Base-by-base conservation (phyloP, 495 filamentous ascomycete genomes). In the Sabuloglossum arenarium region DNA sequence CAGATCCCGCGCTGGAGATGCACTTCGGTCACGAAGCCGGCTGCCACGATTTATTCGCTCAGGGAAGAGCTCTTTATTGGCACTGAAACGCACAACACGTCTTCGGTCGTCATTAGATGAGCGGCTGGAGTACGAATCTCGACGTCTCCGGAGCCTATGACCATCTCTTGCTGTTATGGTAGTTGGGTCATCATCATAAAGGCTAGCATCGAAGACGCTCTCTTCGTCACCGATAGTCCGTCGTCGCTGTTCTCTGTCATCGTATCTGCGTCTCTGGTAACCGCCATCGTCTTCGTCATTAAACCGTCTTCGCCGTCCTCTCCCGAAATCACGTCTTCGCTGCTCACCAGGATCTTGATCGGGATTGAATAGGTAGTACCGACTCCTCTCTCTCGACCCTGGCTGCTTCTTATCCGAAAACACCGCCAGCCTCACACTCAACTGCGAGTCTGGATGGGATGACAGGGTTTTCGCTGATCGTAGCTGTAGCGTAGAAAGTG, bases 341-440 rank as follows among this genome's bases (percentile, higher is more conserved):
- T 79, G 74, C 66, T 93, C 86, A 43, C 82, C 77, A 1, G 85
- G 88, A 62, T 95, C 88, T 62, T 88, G 79, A 59, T 93, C 82
- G 0, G 88, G 88, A 61, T 98, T 81, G 62, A 91, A 75, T 9
- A 94, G 77, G 64, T 97, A 98, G 68, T 88, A 97, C 16, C 87
- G 73, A 66, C 91, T 96, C 31, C 82, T 74, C 53, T 86, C 78
- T 14, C 85, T 73, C 0, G 91, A 88, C 37, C 84, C 79, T 16
- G 75, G 69, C 53, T 77, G 75, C 68, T 98, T 98, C 60, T 74
- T 80, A 65, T 98, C 91, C 6, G 75, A 71, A n/a, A 71, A 70
- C 4, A 83, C 74, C 10, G 89, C 85, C 34, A 82, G 76, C 55
- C 91, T 78, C 14, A 95, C 74, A 57, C 79, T 75, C 0, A 98